Evolutionary conservation across 495 filamentous ascomycete species (phyloP), one percentile per base, ranked within the genome.

Genomic region (Tuber calosporum): DNA sequence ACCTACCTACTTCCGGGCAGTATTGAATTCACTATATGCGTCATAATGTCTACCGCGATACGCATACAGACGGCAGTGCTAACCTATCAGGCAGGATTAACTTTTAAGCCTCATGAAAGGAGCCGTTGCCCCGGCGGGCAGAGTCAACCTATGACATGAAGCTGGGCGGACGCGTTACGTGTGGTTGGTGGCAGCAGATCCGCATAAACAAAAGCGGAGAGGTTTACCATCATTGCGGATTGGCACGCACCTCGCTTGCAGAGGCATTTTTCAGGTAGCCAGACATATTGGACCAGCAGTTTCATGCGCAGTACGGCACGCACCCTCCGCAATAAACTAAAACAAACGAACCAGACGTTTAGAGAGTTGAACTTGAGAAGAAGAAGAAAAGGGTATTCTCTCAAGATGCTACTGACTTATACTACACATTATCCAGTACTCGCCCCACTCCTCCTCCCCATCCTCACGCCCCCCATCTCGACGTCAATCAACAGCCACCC

Each of bases 361-460:
- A 62, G 26, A 62, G 26, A 62, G 5, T 17, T 34, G 26, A 17
- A 30, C 13, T 62, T 62, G 11, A 17, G 30, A 62, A 34, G 11
- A 15, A 30, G 34, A 62, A 34, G 17, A 53, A n/a, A 62, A 58
- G 26, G n/a, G 26, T 34, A 62, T 34, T 62, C 53, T 34, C 53
- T 62, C 53, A 62, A 30, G 9, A 62, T 62, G 26, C 53, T 62
- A 15, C 53, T 13, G 26, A 62, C 42, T 73, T 73, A 45, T 15
- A 43, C 38, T 72, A 45, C 30, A 22, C 36, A 68, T 73, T 38
- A 45, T 45, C 42, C 34, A 34, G 68, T 43, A 45, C 30, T 34
- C 34, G 39, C 37, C 41, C 19, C 26, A n/a, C n/a, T 48, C 26
- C 19, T 4, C 9, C 39, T 30, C 38, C 38, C 22, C 39, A n/a